Evolutionary conservation across 2,329 filamentous ascomycete genomes (phyloP), one percentile per base, ranked within the genome.

Genomic region (Thelonectria rubi): DNA sequence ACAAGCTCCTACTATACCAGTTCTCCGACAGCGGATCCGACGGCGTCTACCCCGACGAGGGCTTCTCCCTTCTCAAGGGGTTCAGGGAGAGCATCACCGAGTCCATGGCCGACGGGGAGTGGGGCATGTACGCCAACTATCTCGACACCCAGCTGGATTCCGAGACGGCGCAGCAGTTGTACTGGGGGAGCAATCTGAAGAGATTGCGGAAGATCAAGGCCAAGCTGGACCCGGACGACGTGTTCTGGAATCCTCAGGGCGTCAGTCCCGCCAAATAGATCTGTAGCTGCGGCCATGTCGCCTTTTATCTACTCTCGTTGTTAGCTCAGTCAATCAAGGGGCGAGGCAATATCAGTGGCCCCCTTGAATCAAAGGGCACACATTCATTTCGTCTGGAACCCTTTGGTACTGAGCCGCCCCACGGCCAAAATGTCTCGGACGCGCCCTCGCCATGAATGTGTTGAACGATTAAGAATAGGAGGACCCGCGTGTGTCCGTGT

Each of bases 1-100:
- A 79, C 54, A 78, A 81, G 68, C 77, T 85, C 17, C 77, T 84
- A 2, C 79, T 86, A 2, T 83, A 80, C 51, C 81, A 86, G 68
- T 79, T 84, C 55, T 78, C 79, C 18, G 82, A 85, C 65, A 70
- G 77, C 1, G 74, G 72, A 1, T 61, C 62, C 43, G 49, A 62
- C n/a, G 67, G 63, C 1, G 24, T 17, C 2, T 78, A 77, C 50
- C 77, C 78, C 0, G 55, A 66, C 3, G 71, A 73, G 11, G 78
- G 78, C 0, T 77, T 77, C 48, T 50, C 65, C 2, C 67, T 76
- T 10, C 65, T 80, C 21, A 65, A 75, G 45, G 67, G 70, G 21
- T 79, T 80, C 57, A 67, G 74, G 14, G 58, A 66, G 48, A 78
- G 72, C 60, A 65, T 78, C 12, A 78, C 76, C 1, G 48, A 58